phyloP scores from a whole-genome alignment of 176 grass and related monocot species.

The Dendrocalamus sinicus region DNA sequence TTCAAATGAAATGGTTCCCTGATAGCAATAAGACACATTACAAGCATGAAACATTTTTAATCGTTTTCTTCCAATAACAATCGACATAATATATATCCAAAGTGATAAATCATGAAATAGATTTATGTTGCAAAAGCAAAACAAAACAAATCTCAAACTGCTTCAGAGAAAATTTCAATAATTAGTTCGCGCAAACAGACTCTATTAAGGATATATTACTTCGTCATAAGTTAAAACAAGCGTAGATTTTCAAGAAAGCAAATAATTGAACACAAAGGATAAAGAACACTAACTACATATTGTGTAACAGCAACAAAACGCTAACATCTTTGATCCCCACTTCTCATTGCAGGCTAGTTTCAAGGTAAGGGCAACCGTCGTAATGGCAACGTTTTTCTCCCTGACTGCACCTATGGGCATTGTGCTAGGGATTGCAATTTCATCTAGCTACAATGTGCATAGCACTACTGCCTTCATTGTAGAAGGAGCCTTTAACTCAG shows the following conservation, averaged over 20 bases:
- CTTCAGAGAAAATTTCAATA: conserved; percentile 15
- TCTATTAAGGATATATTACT: conserved; percentile 1
- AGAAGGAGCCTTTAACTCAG: conserved; percentile 82
- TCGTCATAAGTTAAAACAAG: conserved; percentile 14
- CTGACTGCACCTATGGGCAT: conserved; percentile 89
- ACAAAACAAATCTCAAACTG: background rate
- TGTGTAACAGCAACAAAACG: conserved; percentile 19
- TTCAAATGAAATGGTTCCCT: background rate
- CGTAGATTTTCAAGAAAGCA: conserved; percentile 12
- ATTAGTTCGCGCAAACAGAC: conserved; percentile 9
- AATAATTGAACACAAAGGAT: conserved; percentile 32
- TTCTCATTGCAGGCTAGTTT: conserved; percentile 78
- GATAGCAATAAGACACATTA: conserved; percentile 4
- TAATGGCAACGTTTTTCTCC: conserved; percentile 95
- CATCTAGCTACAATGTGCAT: conserved; percentile 69
- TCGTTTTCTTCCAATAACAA: conserved; percentile 12
- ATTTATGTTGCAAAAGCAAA: background rate
- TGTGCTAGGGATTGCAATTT: conserved; percentile 73
- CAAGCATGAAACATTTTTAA: background rate
- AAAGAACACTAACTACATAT: conserved; percentile 31
- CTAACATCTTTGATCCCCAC: conserved; percentile 27
- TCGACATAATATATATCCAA: conserved; percentile 5
- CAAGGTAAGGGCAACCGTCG: conserved; percentile 68
- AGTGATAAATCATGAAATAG: background rate
- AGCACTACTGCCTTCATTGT: conserved; percentile 73